Base-by-base conservation (phyloP, 176 grass and related monocot genomes). In the Pontederia paniculata region DNA sequence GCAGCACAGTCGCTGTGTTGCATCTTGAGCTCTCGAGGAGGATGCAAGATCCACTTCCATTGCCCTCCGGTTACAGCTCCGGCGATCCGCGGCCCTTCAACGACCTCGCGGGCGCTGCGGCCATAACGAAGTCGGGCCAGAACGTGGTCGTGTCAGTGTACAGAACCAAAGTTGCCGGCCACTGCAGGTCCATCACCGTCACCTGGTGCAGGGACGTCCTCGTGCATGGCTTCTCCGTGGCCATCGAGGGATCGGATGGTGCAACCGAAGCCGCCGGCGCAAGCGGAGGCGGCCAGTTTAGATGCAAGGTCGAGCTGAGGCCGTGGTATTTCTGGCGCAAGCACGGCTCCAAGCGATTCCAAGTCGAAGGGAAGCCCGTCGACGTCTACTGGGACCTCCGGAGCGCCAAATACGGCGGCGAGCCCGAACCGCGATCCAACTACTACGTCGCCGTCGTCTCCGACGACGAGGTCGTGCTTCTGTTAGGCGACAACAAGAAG, bases 291-390 rank as follows among this genome's bases (percentile, higher is more conserved):
- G 60, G 52, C 8, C 70, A 71, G 20, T 7, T 53, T 5, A 10
- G 64, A 48, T 83, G 81, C 79, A 72, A 75, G 23, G 75, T 95
- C 4, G 81, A 85, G 52, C 71, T 95, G 11, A 77, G 89, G 23
- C 78, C 84, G 0, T 95, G 89, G 89, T 72, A 89, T 28, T 95
- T 88, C 73, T 95, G 89, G 84, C 84, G 81, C 5, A 72, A 77
- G 6, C 65, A 83, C 0, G 89, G 84, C 0, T 82, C 80, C 1
- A 74, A 77, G 17, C 69, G 69, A 48, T 66, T 89, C n/a, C 64
- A 85, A 14, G 64, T 95, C 54, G 44, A 57, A 10, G 77, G 76
- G 10, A 57, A 47, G 23, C 57, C 70, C 11, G 78, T 85, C 17
- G 84, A 80, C 45, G 84, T 95, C 50, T 43, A 71, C 3, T 95